Base-by-base conservation (phyloP, 83 land plant genomes). In the Larix sibirica region DNA sequence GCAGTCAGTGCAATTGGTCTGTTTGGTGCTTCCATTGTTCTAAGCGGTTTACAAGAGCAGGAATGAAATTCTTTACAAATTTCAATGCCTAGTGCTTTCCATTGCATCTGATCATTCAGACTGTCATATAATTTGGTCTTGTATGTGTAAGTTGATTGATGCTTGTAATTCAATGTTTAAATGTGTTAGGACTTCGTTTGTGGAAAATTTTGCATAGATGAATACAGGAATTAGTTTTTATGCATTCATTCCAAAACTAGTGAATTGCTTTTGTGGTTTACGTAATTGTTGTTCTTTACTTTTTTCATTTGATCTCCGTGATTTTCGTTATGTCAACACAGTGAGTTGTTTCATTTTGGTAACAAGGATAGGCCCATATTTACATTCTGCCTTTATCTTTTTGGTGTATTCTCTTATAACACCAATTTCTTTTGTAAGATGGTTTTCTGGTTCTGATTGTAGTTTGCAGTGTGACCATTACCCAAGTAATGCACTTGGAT, bases 31-130 rank as follows among this genome's bases (percentile, higher is more conserved):
- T 94, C 98, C 6, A 81, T 97, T 67, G 91, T 97, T 54, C 81
- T 97, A 28, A 91, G 89, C 31, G 96, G 97, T 6, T 84, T 97
- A 79, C 99, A 97, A 85, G 99, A 97, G 80, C 82, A 93, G 10
- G 91, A 93, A 1, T 87, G 33, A 76, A 12, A 23, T 76, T 76
- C 26, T 3, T 54, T 26, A 21, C 77, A 74, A 58, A 74, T 54
- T 50, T 26, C 61, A 76, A 50, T 76, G 79, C 54, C 26, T 8
- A 71, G 16, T 47, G 18, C 0, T 50, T 76, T 54, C 36, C 24
- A 21, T 4, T 54, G 79, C 18, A 76, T 56, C 36, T 23, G 4
- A 24, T 24, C 58, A 54, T 26, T 20, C 12, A 56, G 5, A 76
- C 28, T 54, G 54, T 24, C 17, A 50, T 76, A 50, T 21, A n/a